Evolutionary conservation across 352 stramenopile genomes (phyloP).

Genomic region (Pythium scleroteichum): DNA sequence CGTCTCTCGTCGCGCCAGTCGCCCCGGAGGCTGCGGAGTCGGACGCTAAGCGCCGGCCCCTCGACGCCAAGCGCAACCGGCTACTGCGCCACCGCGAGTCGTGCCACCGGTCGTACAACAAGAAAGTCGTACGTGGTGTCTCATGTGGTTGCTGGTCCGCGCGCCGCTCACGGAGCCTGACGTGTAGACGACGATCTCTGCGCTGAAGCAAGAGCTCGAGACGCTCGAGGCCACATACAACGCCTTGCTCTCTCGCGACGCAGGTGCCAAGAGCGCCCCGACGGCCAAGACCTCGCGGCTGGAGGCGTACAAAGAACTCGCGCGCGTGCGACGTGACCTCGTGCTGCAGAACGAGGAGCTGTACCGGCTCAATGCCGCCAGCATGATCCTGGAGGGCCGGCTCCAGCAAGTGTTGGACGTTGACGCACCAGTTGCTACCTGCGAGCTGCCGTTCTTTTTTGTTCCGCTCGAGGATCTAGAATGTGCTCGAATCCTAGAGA

Average conservation of each 20-base stretch:
- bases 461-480: neutral
- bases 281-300: neutral
- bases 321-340: slow-evolving; percentile 10
- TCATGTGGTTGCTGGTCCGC: neutral
- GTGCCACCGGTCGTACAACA: slow-evolving; percentile 22
- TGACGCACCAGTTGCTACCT: slow-evolving; percentile 1
- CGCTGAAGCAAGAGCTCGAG: slow-evolving; percentile 13
- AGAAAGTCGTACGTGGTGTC: slow-evolving; percentile 17
- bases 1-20: no score
- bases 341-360: slow-evolving; percentile 19
- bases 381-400: slow-evolving; percentile 21
- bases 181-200: slow-evolving; percentile 9
- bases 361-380: slow-evolving; percentile 10
- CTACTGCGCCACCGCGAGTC: slow-evolving; percentile 24
- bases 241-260: slow-evolving; percentile 3
- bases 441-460: slow-evolving; percentile 4
- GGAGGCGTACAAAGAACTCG: slow-evolving; percentile 6
- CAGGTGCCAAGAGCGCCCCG: neutral
- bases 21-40: no score
- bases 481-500: slow-evolving; percentile 4
- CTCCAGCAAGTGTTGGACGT: slow-evolving; percentile 21
- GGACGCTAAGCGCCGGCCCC: neutral
- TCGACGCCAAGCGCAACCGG: neutral
- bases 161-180: neutral
- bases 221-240: slow-evolving; percentile 10